Evolutionary conservation across 495 filamentous ascomycete species (phyloP).

Genomic region (Aspergillus saccharolyticus): DNA sequence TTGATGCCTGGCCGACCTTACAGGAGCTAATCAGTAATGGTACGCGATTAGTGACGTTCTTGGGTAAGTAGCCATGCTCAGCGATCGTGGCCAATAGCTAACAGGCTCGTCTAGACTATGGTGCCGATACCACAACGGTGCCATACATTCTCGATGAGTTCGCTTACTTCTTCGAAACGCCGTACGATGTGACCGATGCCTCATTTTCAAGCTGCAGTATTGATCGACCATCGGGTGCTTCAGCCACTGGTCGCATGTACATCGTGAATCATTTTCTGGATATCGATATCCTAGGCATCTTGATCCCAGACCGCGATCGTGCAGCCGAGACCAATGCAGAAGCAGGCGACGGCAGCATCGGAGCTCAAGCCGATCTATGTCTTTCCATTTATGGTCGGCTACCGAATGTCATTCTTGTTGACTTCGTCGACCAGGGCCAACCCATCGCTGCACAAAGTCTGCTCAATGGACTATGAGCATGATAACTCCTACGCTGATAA

Average conservation of each 20-base stretch:
- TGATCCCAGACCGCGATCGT: slow-evolving; percentile 50
- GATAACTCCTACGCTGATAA: neutral
- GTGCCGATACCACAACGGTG: slow-evolving; percentile 41
- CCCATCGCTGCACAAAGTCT: slow-evolving; percentile 51
- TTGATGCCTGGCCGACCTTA: slow-evolving; percentile 59
- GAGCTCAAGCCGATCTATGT: slow-evolving; percentile 52
- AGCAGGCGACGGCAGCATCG: slow-evolving; percentile 50
- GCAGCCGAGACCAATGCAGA: slow-evolving; percentile 54
- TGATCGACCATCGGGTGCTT: slow-evolving; percentile 51
- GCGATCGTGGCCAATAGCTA: neutral
- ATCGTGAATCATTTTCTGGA: slow-evolving; percentile 49
- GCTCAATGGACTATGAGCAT: slow-evolving; percentile 50
- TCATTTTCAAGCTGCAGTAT: slow-evolving; percentile 52
- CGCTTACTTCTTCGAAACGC: slow-evolving; percentile 65
- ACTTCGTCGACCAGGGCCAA: slow-evolving; percentile 63
- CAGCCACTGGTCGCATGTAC: slow-evolving; percentile 49
- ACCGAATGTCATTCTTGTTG: slow-evolving; percentile 59
- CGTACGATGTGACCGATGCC: slow-evolving; percentile 54
- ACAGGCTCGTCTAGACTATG: slow-evolving; percentile 32
- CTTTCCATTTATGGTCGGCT: slow-evolving; percentile 45
- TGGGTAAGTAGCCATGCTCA: slow-evolving; percentile 32
- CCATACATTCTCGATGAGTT: slow-evolving; percentile 69
- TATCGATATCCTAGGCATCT: slow-evolving; percentile 40
- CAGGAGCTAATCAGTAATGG: slow-evolving; percentile 53
- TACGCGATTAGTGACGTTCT: slow-evolving; percentile 58